Percentiles rank a stretch among this genome's conserved stretches.
phyloP scores from a whole-genome alignment of 495 filamentous ascomycete species.

The Podospora appendiculata region DNA sequence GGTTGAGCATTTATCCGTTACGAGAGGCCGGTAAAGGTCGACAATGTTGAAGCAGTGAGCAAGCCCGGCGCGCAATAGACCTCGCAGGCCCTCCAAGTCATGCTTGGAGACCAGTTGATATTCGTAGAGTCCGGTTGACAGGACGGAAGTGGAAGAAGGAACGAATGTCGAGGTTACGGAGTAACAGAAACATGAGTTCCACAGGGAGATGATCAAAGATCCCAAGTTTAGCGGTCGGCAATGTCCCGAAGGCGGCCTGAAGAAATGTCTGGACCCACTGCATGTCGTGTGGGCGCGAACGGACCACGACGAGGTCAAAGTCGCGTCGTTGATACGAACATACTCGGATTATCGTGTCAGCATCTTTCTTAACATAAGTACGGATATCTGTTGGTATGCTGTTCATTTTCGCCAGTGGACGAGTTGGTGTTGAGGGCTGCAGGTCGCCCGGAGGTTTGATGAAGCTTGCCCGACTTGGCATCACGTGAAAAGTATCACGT shows the following conservation, averaged over 20 bases:
- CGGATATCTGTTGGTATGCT: neutral
- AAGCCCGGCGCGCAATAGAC: slow-evolving; percentile 3
- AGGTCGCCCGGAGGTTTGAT: too few relatives aligned
- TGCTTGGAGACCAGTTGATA: slow-evolving; percentile 1
- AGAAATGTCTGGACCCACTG: slow-evolving; percentile 5
- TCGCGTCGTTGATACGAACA: slow-evolving; percentile 3
- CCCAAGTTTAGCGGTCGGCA: slow-evolving; percentile 2
- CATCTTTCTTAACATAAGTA: neutral
- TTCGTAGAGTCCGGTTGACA: slow-evolving; percentile 3
- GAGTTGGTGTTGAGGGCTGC: neutral
- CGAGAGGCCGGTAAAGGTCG: slow-evolving; percentile 3
- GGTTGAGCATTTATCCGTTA: slow-evolving; percentile 6
- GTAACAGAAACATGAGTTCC: slow-evolving; percentile 1
- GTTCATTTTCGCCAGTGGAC: slow-evolving; percentile 2
- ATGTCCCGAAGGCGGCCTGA: slow-evolving; percentile 4
- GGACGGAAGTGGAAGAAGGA: slow-evolving; percentile 5
- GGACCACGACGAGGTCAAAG: slow-evolving; percentile 1
- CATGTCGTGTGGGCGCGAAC: slow-evolving; percentile 7
- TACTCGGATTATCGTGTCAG: slow-evolving; percentile 1
- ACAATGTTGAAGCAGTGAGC: slow-evolving; percentile 1
- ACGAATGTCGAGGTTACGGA: slow-evolving; percentile 4
- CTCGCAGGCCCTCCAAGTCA: slow-evolving; percentile 2
- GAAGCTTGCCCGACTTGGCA: too few relatives aligned
- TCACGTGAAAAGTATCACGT: too few relatives aligned
- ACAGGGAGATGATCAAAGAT: slow-evolving; percentile 1